Evolutionary conservation across 2,329 filamentous ascomycete species (phyloP).

Genomic region (Kalaharituber pfeilii): DNA sequence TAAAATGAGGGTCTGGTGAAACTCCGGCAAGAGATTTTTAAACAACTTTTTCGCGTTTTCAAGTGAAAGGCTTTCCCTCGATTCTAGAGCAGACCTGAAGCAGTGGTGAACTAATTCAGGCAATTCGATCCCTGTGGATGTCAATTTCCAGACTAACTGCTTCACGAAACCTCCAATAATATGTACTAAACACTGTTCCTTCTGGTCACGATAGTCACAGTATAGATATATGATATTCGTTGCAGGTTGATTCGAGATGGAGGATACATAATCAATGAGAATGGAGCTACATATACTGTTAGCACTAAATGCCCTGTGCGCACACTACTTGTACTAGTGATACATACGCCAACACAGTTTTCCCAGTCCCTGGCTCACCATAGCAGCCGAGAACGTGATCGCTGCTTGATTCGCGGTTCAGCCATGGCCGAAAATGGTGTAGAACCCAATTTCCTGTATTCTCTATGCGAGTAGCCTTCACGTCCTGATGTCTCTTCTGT

Average conservation of each 20-base stretch:
- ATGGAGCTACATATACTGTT: neutral
- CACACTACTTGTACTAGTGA: no score
- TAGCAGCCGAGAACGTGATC: no score
- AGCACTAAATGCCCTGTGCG: no score
- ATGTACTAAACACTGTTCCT: neutral
- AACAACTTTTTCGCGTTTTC: neutral
- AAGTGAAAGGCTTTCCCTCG: neutral
- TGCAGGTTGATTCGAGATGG: neutral
- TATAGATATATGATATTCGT: neutral
- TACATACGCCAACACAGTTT: no score
- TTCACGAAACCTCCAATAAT: neutral
- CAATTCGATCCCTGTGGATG: neutral
- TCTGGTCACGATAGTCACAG: neutral
- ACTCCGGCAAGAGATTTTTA: neutral
- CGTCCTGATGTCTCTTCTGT: no score
- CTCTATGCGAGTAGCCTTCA: no score
- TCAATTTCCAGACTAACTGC: neutral
- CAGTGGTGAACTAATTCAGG: neutral
- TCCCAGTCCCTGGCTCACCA: no score
- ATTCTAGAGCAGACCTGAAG: neutral
- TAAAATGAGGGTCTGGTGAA: neutral
- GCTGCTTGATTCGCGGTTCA: no score
- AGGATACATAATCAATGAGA: no score
- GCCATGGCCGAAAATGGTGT: no score
- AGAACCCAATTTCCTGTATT: no score